phyloP scores from a whole-genome alignment of 2,329 filamentous ascomycete genomes.

The Penicillium freii region DNA sequence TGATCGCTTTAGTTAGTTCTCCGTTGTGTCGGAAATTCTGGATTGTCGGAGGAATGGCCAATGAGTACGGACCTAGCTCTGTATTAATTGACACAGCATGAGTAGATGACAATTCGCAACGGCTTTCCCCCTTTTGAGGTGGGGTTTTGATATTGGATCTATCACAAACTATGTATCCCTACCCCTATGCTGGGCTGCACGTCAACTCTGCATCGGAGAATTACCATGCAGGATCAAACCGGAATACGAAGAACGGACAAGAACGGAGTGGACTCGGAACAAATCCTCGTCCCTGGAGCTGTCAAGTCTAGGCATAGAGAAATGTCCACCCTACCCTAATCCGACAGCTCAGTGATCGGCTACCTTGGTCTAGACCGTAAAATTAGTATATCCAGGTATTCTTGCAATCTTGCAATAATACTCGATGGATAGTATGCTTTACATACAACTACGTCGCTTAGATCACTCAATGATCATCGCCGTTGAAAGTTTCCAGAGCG shows the following conservation, averaged over 20 bases:
- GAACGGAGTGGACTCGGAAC: not conserved
- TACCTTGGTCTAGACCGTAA: not conserved
- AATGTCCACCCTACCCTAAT: not conserved
- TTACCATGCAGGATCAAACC: not conserved
- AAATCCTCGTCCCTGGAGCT: not conserved
- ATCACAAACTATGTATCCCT: not conserved
- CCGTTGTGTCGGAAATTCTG: not conserved
- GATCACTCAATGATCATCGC: constrained; percentile 12
- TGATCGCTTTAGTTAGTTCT: not conserved
- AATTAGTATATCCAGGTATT: not conserved
- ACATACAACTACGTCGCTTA: not conserved
- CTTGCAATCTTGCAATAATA: not conserved
- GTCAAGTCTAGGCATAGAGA: not conserved
- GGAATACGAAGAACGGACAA: not conserved
- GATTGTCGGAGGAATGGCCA: not conserved
- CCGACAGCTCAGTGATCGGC: not conserved
- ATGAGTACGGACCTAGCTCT: not conserved
- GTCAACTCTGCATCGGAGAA: not conserved
- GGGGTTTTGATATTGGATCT: constrained; percentile 6
- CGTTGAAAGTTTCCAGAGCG: constrained; percentile 13
- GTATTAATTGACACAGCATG: not conserved
- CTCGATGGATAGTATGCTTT: not conserved
- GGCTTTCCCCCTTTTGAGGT: not conserved
- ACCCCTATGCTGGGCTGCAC: not conserved
- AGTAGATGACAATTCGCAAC: not conserved